Evolutionary conservation across 2,329 filamentous ascomycete genomes (phyloP), one percentile per base, ranked within the genome.

Genomic region (Clathrospora elynae): DNA sequence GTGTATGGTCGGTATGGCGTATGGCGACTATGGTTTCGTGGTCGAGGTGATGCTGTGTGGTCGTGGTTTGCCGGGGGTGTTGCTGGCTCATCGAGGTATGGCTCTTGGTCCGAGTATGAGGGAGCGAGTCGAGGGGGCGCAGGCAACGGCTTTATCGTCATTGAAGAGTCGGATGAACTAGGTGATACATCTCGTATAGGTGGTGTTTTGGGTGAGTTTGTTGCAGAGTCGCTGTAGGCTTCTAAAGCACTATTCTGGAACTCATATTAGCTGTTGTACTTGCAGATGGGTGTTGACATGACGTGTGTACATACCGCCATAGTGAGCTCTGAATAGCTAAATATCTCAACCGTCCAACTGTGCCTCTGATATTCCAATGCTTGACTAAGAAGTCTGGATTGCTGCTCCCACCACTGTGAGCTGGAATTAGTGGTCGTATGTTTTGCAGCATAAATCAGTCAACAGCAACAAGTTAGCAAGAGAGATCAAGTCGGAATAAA

Each of bases 291-390:
- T 29, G 4, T 19, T 13, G 31, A 12, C n/a, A 14, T 12, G 25
- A 18, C 13, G n/a, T n/a, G 30, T 19, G 13, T 23, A 35, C 4
- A 32, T 34, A 49, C 45, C 35, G 45, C 41, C 41, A 49, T 49
- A 12, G 22, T 18, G 32, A 35, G 12, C 31, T 22, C 16, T 20
- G 33, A 33, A 25, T 29, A 26, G 5, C 18, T 25, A 25, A 28
- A 28, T 16, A 13, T 5, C 5, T 14, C 25, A 17, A 12, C 29
- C 13, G 13, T 9, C 11, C 13, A n/a, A 19, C 7, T 44, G 17
- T 11, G 2, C n/a, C 29, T 40, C 11, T 22, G 9, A 17, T 2
- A 23, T 35, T 29, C n/a, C 24, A 30, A 29, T 9, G 7, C n/a
- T 20, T 34, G n/a, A 23, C 20, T 10, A 26, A 31, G 12, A 31